phyloP scores from a whole-genome alignment of 1,284 basidiomycete genomes.

The Peniophora sp. region DNA sequence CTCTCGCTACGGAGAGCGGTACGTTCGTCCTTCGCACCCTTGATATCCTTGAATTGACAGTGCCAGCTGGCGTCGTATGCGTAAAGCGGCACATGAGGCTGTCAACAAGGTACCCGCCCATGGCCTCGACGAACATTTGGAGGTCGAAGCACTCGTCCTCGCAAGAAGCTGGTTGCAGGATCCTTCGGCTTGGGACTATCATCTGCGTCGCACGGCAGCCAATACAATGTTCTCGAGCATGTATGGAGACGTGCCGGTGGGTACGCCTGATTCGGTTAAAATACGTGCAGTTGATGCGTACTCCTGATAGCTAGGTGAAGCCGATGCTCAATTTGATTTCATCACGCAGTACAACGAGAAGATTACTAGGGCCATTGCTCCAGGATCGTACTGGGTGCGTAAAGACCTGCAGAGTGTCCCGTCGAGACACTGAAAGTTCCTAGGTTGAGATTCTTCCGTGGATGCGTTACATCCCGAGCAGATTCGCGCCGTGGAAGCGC shows the following conservation, averaged over 20 bases:
- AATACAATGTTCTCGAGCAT: neutral
- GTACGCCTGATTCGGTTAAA: neutral
- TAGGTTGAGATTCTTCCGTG: neutral
- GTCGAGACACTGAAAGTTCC: no score
- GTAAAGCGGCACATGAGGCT: neutral
- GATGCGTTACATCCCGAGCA: neutral
- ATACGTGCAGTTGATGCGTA: no score
- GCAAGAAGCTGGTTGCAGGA: neutral
- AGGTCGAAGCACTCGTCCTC: neutral
- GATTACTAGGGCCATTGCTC: neutral
- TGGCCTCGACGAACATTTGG: neutral
- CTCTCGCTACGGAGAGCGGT: neutral
- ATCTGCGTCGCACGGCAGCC: neutral
- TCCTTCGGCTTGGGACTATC: neutral
- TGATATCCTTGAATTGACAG: neutral
- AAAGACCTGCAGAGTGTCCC: no score
- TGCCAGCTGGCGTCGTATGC: constrained; percentile 1
- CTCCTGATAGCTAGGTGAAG: no score
- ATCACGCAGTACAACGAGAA: neutral
- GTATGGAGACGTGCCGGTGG: neutral
- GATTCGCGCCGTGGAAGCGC: neutral
- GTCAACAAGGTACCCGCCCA: neutral
- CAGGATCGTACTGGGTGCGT: no score
- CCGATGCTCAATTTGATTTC: no score
- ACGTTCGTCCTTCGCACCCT: neutral